Base-by-base conservation (phyloP, 345 rosid species). In the Bruguiera parviflora region DNA sequence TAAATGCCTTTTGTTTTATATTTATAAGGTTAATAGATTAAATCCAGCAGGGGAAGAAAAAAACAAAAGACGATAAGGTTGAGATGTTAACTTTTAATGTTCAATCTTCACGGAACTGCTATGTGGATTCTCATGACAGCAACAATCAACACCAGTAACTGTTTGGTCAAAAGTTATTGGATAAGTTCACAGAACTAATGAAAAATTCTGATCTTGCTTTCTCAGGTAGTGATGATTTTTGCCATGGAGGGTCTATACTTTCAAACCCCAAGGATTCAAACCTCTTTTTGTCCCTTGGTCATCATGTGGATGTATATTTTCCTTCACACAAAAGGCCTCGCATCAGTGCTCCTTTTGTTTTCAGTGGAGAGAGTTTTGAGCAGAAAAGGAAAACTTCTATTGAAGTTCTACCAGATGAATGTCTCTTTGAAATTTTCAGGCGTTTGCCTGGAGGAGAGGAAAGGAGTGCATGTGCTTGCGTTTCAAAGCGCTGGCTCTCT, bases 351-450 rank as follows among this genome's bases (percentile, higher is more conserved):
- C 86, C 95, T 4, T 76, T 89, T 65, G 77, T 92, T 72, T 81
- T 84, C 86, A 33, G 77, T 13, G 88, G 74, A 0, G 85, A 77
- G 79, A 74, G 72, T 52, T 83, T 82, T 72, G 94, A 85, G 85
- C 76, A 58, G 63, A 77, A 80, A 64, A 87, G 84, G 70, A 71
- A 82, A 68, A 70, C 85, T 72, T 86, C 94, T 3, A 81, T 96
- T 8, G 96, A 96, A 24, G 85, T 83, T 60, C 84, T 95, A 2
- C 99, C 98, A 0, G 97, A 95, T 39, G 99, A 95, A 78, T 95
- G 99, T 71, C 86, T 95, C 59, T 92, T 90, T 49, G 99, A 95
- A 83, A 88, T 95, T 78, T 78, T 95, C 67, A 80, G 96, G 55
- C 84, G 94, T 24, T 67, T 95, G 78, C 73, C 86, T 60, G 91